Base-by-base conservation (phyloP, 495 filamentous ascomycete species). In the Sphaerosporella brunnea region DNA sequence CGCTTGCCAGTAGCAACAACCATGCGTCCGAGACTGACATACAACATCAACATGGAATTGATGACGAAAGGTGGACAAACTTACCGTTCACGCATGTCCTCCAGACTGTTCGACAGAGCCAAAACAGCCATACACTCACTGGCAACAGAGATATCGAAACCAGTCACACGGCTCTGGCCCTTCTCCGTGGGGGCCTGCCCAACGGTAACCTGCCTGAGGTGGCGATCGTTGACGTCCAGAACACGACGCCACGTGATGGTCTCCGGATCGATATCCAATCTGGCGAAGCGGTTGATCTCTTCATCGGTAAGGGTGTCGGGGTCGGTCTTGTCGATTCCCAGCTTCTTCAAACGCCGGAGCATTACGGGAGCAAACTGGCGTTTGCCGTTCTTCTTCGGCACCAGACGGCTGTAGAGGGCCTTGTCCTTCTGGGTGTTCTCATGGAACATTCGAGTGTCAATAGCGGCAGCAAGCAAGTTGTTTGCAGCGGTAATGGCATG, bases 81-180 rank as follows among this genome's bases (percentile, higher is more conserved):
- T 53, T 53, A 58, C 55, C 88, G 77, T 64, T 94, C 88, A 51
- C 90, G 77, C 83, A 97, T 85, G 56, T 97, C 86, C 23, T 69
- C 68, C 44, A 96, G 68, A 63, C 74, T 74, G 50, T 82, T 96
- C 65, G 84, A 93, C 51, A 97, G 73, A 11, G 90, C 90, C 37
- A 97, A 74, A 51, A 97, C 93, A 39, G 88, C 90, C 90, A 97
- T 97, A 68, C 84, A 93, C 61, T 97, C 90, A 64, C 82, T 90
- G 18, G 90, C 90, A 16, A 97, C 90, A 4, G 87, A 93, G 49
- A 97, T 96, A 57, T 97, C 90, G 61, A 97, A 97, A 35, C 83
- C 83, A 7, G 90, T 95, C 52, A 84, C 72, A 41, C 90, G 74
- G 7, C 72, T 77, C 49, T 80, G 69, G 18, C 85, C 86, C 63